Conservation (phyloP, 73 alveolate species). For the Paramecium biaurelia region DNA sequence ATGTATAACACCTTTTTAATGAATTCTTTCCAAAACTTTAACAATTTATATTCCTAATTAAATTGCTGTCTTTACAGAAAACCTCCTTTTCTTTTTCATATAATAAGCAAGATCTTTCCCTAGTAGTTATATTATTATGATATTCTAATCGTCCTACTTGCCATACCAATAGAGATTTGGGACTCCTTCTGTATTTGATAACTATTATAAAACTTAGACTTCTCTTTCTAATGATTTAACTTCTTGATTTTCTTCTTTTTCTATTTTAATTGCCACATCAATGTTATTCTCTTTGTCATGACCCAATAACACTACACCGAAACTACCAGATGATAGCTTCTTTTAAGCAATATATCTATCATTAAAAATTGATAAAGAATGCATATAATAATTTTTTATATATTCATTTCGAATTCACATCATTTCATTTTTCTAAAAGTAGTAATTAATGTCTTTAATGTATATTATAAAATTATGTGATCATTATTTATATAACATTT, state of each 20-base stretch:
- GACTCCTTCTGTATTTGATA: not conserved
- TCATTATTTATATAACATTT: too few species aligned
- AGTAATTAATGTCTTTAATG: too few species aligned
- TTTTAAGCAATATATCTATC: constrained; percentile 18
- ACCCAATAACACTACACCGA: constrained; percentile 73
- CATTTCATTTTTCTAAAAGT: too few species aligned
- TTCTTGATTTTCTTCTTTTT: constrained; percentile 64
- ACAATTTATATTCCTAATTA: constrained; percentile 31
- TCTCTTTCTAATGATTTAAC: constrained; percentile 51
- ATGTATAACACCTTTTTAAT: constrained; percentile 39
- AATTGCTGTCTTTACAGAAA: constrained; percentile 40
- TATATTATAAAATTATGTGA: too few species aligned
- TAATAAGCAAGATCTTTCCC: constrained; percentile 60
- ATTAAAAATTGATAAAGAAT: not conserved
- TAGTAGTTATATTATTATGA: constrained; percentile 15
- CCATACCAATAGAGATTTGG: constrained; percentile 59
- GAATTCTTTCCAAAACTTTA: constrained; percentile 41
- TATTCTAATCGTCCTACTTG: constrained; percentile 26
- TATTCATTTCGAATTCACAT: not conserved
- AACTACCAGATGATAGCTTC: constrained; percentile 85
- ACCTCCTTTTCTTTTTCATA: constrained; percentile 37
- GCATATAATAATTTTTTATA: not conserved
- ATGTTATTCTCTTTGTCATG: constrained; percentile 15
- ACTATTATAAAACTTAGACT: constrained; percentile 12
- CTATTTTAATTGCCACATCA: constrained; percentile 53